Conservation (phyloP, 2,329 filamentous ascomycete genomes). For the Hypoxylon sp. region DNA sequence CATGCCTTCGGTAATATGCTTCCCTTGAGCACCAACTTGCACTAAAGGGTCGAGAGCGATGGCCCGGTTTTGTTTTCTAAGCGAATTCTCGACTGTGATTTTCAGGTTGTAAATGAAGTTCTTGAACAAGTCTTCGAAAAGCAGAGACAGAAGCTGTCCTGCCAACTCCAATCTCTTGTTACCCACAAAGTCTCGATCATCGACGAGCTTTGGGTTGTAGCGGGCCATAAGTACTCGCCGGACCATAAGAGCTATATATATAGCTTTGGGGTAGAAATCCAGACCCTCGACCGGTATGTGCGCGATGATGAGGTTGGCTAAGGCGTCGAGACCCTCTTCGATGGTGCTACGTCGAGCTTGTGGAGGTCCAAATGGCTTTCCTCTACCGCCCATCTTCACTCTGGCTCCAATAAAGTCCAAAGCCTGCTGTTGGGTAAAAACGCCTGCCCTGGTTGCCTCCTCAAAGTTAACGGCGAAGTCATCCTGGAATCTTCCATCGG, state of each 20-base stretch:
- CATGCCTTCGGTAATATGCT: constrained; percentile 91
- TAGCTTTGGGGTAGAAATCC: constrained; percentile 96
- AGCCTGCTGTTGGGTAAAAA: constrained; percentile 95
- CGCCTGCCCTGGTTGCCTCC: constrained; percentile 84
- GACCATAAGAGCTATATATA: constrained; percentile 98
- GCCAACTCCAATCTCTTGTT: constrained; percentile 97
- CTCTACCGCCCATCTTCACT: constrained; percentile 86
- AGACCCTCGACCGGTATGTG: constrained; percentile 93
- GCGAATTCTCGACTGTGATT: constrained; percentile 92
- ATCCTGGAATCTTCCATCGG: constrained; percentile 91
- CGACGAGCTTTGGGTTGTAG: constrained; percentile 88
- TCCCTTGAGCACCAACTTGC: constrained; percentile 86
- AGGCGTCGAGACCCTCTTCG: constrained; percentile 91
- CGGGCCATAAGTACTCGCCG: constrained; percentile 95
- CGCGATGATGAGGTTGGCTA: constrained; percentile 93
- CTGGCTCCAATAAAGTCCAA: constrained; percentile 90
- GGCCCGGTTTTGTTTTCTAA: constrained; percentile 93
- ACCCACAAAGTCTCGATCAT: constrained; percentile 97
- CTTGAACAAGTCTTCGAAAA: constrained; percentile 99
- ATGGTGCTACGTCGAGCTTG: constrained; percentile 82
- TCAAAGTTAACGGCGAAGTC: constrained; percentile 97
- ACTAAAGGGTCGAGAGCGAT: constrained; percentile 89
- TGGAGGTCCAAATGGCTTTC: constrained; percentile 65
- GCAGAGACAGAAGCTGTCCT: constrained; percentile 90
- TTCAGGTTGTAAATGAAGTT: constrained; percentile 92